phyloP scores from a whole-genome alignment of 2,329 filamentous ascomycete genomes.

The Pseudogymnoascus sp. region DNA sequence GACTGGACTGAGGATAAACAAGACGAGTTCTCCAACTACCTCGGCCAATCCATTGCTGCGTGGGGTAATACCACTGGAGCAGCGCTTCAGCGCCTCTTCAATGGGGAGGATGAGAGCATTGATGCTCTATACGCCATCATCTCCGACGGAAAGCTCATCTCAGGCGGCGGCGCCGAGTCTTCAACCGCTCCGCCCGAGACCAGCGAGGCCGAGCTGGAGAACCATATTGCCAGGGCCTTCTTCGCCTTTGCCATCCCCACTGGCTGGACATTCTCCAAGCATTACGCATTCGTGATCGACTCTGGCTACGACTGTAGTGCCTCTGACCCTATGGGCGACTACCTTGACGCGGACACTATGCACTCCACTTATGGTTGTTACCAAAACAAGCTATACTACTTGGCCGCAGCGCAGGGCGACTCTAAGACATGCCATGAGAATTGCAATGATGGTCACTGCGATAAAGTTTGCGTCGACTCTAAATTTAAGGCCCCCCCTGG shows the following conservation, averaged over 20 bases:
- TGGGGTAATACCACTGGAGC: background rate
- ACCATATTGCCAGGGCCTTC: constrained; percentile 23
- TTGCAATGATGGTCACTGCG: too few relatives aligned
- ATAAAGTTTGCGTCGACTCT: too few relatives aligned
- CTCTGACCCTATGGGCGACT: background rate
- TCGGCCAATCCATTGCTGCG: constrained; percentile 28
- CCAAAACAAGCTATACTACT: constrained; percentile 26
- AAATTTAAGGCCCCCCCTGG: constrained; percentile 28
- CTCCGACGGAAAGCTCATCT: constrained; percentile 27
- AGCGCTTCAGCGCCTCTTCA: constrained; percentile 20
- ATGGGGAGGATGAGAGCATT: constrained; percentile 22
- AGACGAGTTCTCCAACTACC: constrained; percentile 25
- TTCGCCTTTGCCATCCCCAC: constrained; percentile 30
- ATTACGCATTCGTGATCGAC: constrained; percentile 30
- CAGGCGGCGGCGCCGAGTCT: constrained; percentile 14
- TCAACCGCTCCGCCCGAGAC: background rate
- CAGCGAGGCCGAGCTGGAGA: constrained; percentile 11
- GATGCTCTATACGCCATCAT: constrained; percentile 23
- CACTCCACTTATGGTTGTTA: background rate
- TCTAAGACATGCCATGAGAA: background rate
- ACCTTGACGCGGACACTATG: background rate
- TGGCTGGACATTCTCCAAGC: constrained; percentile 26
- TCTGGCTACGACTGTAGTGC: constrained; percentile 25
- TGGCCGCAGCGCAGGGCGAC: constrained; percentile 26
- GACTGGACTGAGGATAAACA: constrained; percentile 26